Percentiles rank a stretch among this genome's conserved stretches.
These are phyloP conservation scores for Escallonia herrerae DNA, from an alignment of 129 eudicot species.

Conservation along the genomic window DNA sequence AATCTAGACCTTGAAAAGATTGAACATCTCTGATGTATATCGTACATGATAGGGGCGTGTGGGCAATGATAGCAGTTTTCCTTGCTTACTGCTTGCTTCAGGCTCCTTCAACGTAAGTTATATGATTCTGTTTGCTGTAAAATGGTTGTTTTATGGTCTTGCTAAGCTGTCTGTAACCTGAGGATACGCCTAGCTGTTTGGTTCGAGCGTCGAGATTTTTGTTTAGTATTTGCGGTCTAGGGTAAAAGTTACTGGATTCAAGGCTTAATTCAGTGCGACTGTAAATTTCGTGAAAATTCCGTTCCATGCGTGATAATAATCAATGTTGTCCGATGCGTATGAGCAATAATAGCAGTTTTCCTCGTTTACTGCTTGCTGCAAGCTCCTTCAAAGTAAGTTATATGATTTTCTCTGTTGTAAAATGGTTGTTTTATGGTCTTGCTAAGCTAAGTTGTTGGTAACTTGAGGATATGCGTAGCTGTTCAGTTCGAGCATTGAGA, in stretches of 20 bases:
- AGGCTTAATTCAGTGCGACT: background rate
- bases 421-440: too few relatives aligned
- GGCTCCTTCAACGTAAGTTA: slow-evolving; percentile 98
- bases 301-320: background rate
- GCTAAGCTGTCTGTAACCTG: background rate
- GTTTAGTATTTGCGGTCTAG: background rate
- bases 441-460: too few relatives aligned
- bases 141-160: background rate
- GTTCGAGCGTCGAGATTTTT: background rate
- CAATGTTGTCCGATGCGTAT: slow-evolving; percentile 24
- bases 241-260: background rate
- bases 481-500: too few relatives aligned
- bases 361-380: slow-evolving; percentile 88
- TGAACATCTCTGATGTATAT: background rate
- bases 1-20: background rate
- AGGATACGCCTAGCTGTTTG: background rate
- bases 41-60: slow-evolving; percentile 66
- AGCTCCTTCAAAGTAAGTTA: slow-evolving; percentile 98
- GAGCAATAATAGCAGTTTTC: slow-evolving; percentile 96
- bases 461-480: too few relatives aligned
- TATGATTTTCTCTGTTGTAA: background rate
- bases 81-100: slow-evolving; percentile 89
- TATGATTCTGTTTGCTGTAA: background rate
- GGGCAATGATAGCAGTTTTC: slow-evolving; percentile 97
- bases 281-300: background rate